Conservation (phyloP, 2,329 filamentous ascomycete genomes). For the Fusarium subglutinans region DNA sequence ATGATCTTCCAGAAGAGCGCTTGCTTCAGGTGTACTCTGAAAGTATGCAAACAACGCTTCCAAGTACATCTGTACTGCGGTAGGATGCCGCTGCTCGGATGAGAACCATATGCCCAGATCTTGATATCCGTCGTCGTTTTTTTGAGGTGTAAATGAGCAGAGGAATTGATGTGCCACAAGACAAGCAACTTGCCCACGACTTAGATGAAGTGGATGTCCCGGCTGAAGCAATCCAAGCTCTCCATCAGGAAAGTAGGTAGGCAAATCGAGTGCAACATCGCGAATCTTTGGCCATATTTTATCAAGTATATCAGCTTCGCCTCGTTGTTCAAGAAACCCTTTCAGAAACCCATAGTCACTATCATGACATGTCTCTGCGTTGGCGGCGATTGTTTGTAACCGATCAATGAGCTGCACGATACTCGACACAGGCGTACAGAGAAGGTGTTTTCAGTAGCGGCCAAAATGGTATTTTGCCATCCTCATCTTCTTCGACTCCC, state of each 20-base stretch:
- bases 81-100: slow-evolving; percentile 44
- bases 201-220: slow-evolving; percentile 26
- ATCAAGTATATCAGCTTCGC: slow-evolving; percentile 7
- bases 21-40: slow-evolving; percentile 13
- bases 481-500: slow-evolving; percentile 32
- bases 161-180: slow-evolving; percentile 48
- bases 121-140: slow-evolving; percentile 40
- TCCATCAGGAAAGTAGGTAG: slow-evolving; percentile 31
- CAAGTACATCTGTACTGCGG: slow-evolving; percentile 45
- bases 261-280: slow-evolving; percentile 32
- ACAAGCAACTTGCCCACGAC: slow-evolving; percentile 41
- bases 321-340: neutral
- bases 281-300: slow-evolving; percentile 39
- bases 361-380: slow-evolving; percentile 22
- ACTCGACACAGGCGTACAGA: slow-evolving; percentile 14
- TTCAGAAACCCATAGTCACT: slow-evolving; percentile 38
- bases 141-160: slow-evolving; percentile 36
- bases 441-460: slow-evolving; percentile 36
- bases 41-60: slow-evolving; percentile 45
- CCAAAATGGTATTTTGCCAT: slow-evolving; percentile 42
- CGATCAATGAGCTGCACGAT: slow-evolving; percentile 36
- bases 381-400: slow-evolving; percentile 44
- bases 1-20: neutral
- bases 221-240: slow-evolving; percentile 28
- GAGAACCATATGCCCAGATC: slow-evolving; percentile 49